These are phyloP conservation scores for Aspergillus udagawae DNA, from an alignment of 2,329 filamentous ascomycete genomes.

Conservation along the genomic window DNA sequence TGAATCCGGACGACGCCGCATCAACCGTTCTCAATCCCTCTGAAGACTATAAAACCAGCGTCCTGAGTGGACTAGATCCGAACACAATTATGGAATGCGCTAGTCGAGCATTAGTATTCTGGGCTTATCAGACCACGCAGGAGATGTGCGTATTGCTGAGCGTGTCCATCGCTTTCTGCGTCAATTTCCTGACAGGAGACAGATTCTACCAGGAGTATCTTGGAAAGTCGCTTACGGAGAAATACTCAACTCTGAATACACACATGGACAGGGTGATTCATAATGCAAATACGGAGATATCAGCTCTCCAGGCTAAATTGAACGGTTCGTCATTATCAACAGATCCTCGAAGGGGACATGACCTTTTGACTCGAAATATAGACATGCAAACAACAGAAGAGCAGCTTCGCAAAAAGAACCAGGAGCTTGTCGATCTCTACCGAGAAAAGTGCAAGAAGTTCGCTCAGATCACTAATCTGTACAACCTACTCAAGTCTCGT, in stretches of 20 bases:
- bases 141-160: slow-evolving; percentile 62
- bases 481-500: slow-evolving; percentile 54
- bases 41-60: slow-evolving; percentile 85
- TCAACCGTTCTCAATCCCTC: slow-evolving; percentile 68
- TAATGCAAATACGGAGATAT: slow-evolving; percentile 71
- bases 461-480: slow-evolving; percentile 61
- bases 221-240: slow-evolving; percentile 67
- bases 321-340: slow-evolving; percentile 48
- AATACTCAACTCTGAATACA: slow-evolving; percentile 60
- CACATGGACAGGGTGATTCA: slow-evolving; percentile 70
- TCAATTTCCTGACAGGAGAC: slow-evolving; percentile 7
- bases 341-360: not conserved
- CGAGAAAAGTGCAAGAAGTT: slow-evolving; percentile 68
- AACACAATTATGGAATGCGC: slow-evolving; percentile 83
- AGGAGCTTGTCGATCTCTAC: slow-evolving; percentile 63
- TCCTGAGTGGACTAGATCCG: slow-evolving; percentile 78
- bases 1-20: slow-evolving; percentile 70
- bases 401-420: slow-evolving; percentile 63
- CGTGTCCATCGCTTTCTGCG: not conserved
- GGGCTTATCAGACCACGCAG: slow-evolving; percentile 79
- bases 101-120: slow-evolving; percentile 73
- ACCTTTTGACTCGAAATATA: slow-evolving; percentile 21
- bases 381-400: slow-evolving; percentile 60
- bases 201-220: slow-evolving; percentile 75
- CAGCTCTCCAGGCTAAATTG: slow-evolving; percentile 61